Conservation (phyloP, 1,139 yeast genomes). For the Candida albicans region DNA sequence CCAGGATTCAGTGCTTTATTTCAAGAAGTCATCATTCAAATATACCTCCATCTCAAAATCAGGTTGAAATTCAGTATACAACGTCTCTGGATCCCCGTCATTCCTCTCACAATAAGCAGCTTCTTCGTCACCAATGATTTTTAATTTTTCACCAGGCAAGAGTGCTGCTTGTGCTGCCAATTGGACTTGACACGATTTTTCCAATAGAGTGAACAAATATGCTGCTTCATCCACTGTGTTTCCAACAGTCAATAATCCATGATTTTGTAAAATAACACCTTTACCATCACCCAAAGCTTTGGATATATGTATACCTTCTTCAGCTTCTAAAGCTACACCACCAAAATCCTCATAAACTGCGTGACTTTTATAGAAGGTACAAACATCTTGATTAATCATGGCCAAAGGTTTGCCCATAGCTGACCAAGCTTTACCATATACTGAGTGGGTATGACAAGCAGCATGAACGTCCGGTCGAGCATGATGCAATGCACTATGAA, state of each 20-base stretch:
- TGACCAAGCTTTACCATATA: slow-evolving; percentile 71
- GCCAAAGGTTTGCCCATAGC: slow-evolving; percentile 70
- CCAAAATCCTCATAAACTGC: slow-evolving; percentile 69
- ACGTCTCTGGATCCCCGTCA: slow-evolving; percentile 64
- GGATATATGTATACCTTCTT: slow-evolving; percentile 70
- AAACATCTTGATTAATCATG: slow-evolving; percentile 77
- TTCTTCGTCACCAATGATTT: slow-evolving; percentile 57
- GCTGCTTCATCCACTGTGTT: slow-evolving; percentile 81
- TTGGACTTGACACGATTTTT: slow-evolving; percentile 69
- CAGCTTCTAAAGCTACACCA: slow-evolving; percentile 71
- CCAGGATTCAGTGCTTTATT: too few species aligned
- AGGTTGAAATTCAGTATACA: slow-evolving; percentile 75
- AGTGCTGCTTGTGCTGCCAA: slow-evolving; percentile 47
- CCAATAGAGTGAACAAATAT: slow-evolving; percentile 64
- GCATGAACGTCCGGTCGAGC: slow-evolving; percentile 79
- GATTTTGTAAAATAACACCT: slow-evolving; percentile 70
- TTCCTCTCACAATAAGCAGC: slow-evolving; percentile 68
- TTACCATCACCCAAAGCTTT: slow-evolving; percentile 62
- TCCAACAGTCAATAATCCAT: slow-evolving; percentile 76
- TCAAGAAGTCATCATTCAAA: slow-evolving; percentile 20
- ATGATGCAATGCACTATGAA: slow-evolving; percentile 73
- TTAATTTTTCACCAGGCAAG: slow-evolving; percentile 27
- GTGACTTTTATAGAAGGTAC: slow-evolving; percentile 64
- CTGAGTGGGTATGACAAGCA: slow-evolving; percentile 78
- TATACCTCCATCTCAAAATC: slow-evolving; percentile 38